Percentiles rank a stretch among this genome's conserved stretches.
These are phyloP conservation scores for Aegilops speltoides DNA, from an alignment of 176 grass and related monocot species.

Conservation along the genomic window DNA sequence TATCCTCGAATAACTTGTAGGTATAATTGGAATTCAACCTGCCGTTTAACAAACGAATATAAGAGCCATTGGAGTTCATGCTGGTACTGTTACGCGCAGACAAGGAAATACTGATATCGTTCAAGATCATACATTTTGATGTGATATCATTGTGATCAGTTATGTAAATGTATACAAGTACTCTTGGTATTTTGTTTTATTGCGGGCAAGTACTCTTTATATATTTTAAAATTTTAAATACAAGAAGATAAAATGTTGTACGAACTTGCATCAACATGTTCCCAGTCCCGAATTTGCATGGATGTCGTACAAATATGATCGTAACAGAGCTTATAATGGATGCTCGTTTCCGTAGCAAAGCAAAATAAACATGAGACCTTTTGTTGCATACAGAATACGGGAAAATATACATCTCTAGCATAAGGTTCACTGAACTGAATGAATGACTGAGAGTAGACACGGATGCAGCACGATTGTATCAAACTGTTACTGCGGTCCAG, in stretches of 20 bases:
- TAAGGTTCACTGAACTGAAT: no score
- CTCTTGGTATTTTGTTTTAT: neutral
- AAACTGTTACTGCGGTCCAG: neutral
- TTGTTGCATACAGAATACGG: neutral
- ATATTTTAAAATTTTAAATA: neutral
- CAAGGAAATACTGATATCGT: constrained; percentile 5
- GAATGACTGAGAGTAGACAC: no score
- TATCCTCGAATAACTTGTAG: constrained; percentile 26
- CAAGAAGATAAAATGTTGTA: neutral
- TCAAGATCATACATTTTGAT: neutral
- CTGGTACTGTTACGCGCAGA: neutral
- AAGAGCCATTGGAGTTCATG: neutral
- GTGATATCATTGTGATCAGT: constrained; percentile 1
- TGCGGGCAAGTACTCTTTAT: neutral
- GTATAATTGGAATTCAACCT: constrained; percentile 62
- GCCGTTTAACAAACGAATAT: constrained; percentile 33
- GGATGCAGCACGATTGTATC: neutral
- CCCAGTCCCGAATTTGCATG: neutral
- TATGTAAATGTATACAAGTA: constrained; percentile 25
- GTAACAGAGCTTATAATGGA: neutral
- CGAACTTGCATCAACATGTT: neutral
- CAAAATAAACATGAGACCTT: neutral
- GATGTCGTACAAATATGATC: neutral
- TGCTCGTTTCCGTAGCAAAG: neutral
- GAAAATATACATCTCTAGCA: no score